Evolutionary conservation across 2,329 filamentous ascomycete species (phyloP).

Genomic region (Penicillium sp.): DNA sequence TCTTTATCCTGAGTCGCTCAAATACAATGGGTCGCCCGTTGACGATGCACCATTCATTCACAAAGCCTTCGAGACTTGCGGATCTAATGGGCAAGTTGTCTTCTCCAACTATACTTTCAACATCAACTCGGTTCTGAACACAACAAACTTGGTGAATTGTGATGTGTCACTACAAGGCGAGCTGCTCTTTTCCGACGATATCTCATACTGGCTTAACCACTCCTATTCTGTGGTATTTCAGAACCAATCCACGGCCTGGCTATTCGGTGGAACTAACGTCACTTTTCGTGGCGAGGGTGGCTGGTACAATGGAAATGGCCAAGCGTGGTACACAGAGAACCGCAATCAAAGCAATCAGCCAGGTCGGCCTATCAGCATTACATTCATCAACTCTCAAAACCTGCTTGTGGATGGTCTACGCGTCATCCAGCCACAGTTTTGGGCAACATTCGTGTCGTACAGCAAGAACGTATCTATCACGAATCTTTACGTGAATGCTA

Average conservation of each 20-base stretch:
- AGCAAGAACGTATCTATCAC: constrained; percentile 54
- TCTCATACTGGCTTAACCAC: constrained; percentile 54
- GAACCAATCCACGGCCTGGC: constrained; percentile 57
- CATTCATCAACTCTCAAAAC: constrained; percentile 51
- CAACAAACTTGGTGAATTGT: constrained; percentile 26
- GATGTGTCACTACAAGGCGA: constrained; percentile 29
- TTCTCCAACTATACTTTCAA: constrained; percentile 24
- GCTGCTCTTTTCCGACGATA: constrained; percentile 45
- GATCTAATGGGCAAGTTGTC: constrained; percentile 27
- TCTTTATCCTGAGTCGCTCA: constrained; percentile 24
- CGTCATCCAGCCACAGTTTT: constrained; percentile 53
- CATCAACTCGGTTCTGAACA: constrained; percentile 19
- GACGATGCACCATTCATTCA: constrained; percentile 25
- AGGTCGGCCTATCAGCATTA: constrained; percentile 54
- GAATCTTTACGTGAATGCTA: constrained; percentile 54
- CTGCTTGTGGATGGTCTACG: constrained; percentile 50
- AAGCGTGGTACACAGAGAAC: constrained; percentile 57
- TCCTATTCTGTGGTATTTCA: constrained; percentile 56
- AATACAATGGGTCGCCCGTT: constrained; percentile 16
- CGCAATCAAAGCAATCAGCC: constrained; percentile 50
- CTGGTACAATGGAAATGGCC: constrained; percentile 60
- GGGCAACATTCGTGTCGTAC: constrained; percentile 50
- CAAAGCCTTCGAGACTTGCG: constrained; percentile 31
- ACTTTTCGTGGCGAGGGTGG: constrained; percentile 52
- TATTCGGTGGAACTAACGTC: constrained; percentile 56